Evolutionary conservation across 805 yeast genomes (phyloP).

Genomic region (Martiniozyma abietophila): DNA sequence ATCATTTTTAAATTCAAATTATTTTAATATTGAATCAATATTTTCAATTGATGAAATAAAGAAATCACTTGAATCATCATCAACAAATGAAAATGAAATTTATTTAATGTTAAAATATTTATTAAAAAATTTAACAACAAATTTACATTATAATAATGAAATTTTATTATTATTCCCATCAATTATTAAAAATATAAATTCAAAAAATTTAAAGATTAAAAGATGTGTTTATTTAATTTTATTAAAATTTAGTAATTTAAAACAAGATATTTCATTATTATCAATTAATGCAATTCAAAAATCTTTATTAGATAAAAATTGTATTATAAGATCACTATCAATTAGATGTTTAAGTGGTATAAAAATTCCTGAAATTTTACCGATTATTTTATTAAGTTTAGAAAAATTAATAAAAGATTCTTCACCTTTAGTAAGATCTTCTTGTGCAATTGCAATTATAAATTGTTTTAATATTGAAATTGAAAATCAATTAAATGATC

Average conservation of each 20-base stretch:
- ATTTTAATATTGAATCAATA: slow-evolving; percentile 15
- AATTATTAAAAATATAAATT: slow-evolving; percentile 79
- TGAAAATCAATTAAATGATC: slow-evolving; percentile 14
- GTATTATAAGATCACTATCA: slow-evolving; percentile 61
- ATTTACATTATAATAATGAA: slow-evolving; percentile 26
- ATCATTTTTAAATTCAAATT: slow-evolving; percentile 17
- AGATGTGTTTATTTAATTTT: slow-evolving; percentile 71
- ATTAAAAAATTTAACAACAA: slow-evolving; percentile 31
- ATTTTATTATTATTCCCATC: slow-evolving; percentile 59
- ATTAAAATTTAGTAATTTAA: slow-evolving; percentile 65
- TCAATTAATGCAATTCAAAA: slow-evolving; percentile 90
- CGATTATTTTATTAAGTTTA: slow-evolving; percentile 67
- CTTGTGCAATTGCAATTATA: slow-evolving; percentile 68
- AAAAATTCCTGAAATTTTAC: slow-evolving; percentile 68
- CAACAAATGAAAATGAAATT: slow-evolving; percentile 46
- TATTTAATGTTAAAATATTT: slow-evolving; percentile 52
- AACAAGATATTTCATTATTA: slow-evolving; percentile 83
- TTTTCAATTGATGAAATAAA: slow-evolving; percentile 58
- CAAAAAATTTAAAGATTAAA: slow-evolving; percentile 53
- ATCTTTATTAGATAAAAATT: slow-evolving; percentile 59
- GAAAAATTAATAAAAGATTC: slow-evolving; percentile 60
- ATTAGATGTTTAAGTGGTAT: slow-evolving; percentile 79
- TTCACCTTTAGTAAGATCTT: slow-evolving; percentile 68
- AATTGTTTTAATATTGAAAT: slow-evolving; percentile 37
- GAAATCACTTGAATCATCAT: slow-evolving; percentile 54